Evolutionary conservation across 306 rosid genomes (phyloP).

Genomic region (Vachellia collinsii): DNA sequence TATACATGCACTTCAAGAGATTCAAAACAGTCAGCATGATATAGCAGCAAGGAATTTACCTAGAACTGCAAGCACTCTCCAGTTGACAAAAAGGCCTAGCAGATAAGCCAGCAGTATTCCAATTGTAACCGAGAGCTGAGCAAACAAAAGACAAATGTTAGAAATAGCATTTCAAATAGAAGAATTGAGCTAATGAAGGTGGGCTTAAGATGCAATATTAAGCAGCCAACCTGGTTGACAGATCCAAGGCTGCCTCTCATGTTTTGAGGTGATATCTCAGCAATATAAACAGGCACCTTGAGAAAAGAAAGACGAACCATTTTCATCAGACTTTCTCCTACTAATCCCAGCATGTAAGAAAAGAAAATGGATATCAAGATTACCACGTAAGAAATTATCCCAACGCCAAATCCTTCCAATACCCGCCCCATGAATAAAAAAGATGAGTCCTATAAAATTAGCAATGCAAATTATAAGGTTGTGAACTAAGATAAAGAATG

Average conservation of each 20-base stretch:
- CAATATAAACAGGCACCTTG: conserved; percentile 90
- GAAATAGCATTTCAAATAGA: conserved; percentile 6
- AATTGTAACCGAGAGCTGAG: conserved; percentile 76
- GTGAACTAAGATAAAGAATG: not conserved
- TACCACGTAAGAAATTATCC: conserved; percentile 91
- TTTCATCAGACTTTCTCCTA: conserved; percentile 34
- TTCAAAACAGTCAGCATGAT: not conserved
- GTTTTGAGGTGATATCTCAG: conserved; percentile 87
- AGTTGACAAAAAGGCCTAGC: conserved; percentile 74
- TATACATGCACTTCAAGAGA: conserved; percentile 3
- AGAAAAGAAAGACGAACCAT: conserved; percentile 12
- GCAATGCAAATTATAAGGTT: conserved; percentile 1
- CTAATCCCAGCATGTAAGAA: conserved; percentile 9
- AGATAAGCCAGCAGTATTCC: conserved; percentile 80
- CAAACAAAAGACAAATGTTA: not conserved
- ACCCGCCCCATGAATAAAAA: conserved; percentile 84
- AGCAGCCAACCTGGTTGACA: conserved; percentile 71
- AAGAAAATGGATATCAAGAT: conserved; percentile 18
- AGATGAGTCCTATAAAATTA: conserved; percentile 64
- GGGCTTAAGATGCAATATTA: conserved; percentile 23
- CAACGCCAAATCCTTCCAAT: conserved; percentile 94
- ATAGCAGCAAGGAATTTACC: conserved; percentile 49
- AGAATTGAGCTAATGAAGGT: not conserved
- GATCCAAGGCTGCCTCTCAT: conserved; percentile 87
- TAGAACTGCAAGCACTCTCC: conserved; percentile 84